Evolutionary conservation across 2,329 filamentous ascomycete genomes (phyloP), one percentile per base, ranked within the genome.

Genomic region (Cladophialophora carrionii): DNA sequence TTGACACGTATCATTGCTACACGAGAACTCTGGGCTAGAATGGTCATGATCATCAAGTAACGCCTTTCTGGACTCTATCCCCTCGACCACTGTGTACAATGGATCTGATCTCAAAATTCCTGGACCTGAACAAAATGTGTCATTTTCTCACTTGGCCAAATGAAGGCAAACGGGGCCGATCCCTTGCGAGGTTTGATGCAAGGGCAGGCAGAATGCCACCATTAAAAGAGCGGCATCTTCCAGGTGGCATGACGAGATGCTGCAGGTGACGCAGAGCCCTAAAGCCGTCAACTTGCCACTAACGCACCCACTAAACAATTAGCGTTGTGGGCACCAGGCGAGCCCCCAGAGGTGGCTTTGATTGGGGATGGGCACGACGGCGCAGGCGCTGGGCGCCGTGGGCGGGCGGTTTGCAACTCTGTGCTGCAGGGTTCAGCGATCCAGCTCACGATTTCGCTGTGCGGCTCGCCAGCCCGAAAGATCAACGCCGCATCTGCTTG

Each of bases 351-450:
- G 41, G 2, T 29, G 20, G 22, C 46, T 32, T 20, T 60, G 48
- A 60, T 60, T 60, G 57, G 57, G 46, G 56, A 5, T 8, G 26
- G 26, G 3, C 6, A 3, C 26, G 26, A 43, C 37, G 22, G 41
- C 7, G 14, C 43, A 9, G 24, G 17, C 26, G 10, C 48, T 32
- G 41, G 37, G 17, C 37, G 26, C 26, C 3, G 26, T 29, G 17
- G 41, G 24, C 26, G 26, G 26, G n/a, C 37, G 37, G 17, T 43
- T 17, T n/a, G n/a, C 14, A 29, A 14, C 26, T 31, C 24, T 10
- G 9, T 41, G 46, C 57, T 60, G 46, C 57, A 60, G 57, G 57
- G 57, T 52, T 43, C 48, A 26, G 57, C 57, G 48, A 60, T 60
- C 57, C 49, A 43, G 48, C 29, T 51, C 29, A 12, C 56, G 48